Evolutionary conservation across 768 basidiomycete genomes (phyloP), one percentile per base, ranked within the genome.

Genomic region (Coprinopsis marcescibilis): DNA sequence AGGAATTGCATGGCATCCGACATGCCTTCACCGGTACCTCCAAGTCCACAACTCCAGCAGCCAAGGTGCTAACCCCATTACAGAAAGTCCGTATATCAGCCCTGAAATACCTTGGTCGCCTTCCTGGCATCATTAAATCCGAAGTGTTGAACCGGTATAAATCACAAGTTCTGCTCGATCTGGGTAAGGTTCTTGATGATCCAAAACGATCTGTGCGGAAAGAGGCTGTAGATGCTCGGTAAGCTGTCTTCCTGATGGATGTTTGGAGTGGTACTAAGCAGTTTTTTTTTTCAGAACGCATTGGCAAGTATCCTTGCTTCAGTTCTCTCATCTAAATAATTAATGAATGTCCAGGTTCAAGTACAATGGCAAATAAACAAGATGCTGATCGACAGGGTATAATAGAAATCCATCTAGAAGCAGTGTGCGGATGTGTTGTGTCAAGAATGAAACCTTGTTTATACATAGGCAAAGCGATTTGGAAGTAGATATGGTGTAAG

Each of bases 211-310:
- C 66, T 2, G 93, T 99, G 6, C 73, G 96, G 44, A 83, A 80
- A 56, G 89, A 88, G 57, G 95, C 93, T 1, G 96, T 98, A 2
- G 83, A 91, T 54, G 85, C 91, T 26, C 66, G 75, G 73, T 72
- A 48, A 49, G 63, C 57, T 20, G 25, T 17, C 24, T 17, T 41
- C 42, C 33, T 45, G 24, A 34, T 29, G 26, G 20, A 1, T 25
- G 48, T n/a, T 26, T 21, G 17, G 15, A 29, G 39, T 37, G 30
- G 25, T 53, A 35, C 23, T 42, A 44, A 15, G 23, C 38, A 19
- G n/a, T 34, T 27, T 25, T 37, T 46, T 43, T 48, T 46, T 25
- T 21, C 47, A 77, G 76, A 53, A 73, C 73, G 50, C 74, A 66
- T 35, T 79, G 77, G 76, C 76, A 51, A 52, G 64, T 46, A 37